phyloP scores from a whole-genome alignment of 495 filamentous ascomycete genomes.

The Elasticomyces elasticus region DNA sequence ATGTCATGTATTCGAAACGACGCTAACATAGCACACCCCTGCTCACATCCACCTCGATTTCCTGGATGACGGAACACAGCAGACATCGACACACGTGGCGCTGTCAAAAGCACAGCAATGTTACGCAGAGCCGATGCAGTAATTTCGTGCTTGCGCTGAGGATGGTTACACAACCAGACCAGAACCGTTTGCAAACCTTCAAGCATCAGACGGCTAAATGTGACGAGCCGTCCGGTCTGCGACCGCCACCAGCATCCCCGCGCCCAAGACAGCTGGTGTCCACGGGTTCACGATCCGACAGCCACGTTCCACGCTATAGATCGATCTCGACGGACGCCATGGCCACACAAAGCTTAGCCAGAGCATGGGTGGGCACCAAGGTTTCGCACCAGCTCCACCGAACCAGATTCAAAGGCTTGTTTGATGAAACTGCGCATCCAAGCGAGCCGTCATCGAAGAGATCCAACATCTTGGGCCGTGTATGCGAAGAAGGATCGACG shows the following conservation, averaged over 20 bases:
- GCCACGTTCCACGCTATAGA: not conserved
- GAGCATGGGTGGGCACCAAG: not conserved
- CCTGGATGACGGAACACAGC: slow-evolving; percentile 1
- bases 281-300: not conserved
- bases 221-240: not conserved
- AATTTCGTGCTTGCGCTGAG: not conserved
- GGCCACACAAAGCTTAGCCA: slow-evolving; percentile 9
- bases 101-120: not conserved
- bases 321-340: slow-evolving; percentile 4
- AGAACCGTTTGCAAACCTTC: too few relatives aligned
- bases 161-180: not conserved
- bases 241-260: not conserved
- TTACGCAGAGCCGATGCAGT: not conserved
- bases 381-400: not conserved
- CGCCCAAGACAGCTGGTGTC: not conserved
- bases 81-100: not conserved
- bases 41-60: not conserved
- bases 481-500: not conserved
- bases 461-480: not conserved
- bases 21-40: slow-evolving; percentile 2
- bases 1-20: slow-evolving; percentile 1
- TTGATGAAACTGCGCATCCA: not conserved
- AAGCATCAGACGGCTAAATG: not conserved
- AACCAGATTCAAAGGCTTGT: not conserved
- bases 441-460: not conserved